Percentiles rank a stretch among this genome's conserved stretches.
Evolutionary conservation across 192 early-diverging fungal genomes (phyloP).

Genomic region (Coemansia sp.): DNA sequence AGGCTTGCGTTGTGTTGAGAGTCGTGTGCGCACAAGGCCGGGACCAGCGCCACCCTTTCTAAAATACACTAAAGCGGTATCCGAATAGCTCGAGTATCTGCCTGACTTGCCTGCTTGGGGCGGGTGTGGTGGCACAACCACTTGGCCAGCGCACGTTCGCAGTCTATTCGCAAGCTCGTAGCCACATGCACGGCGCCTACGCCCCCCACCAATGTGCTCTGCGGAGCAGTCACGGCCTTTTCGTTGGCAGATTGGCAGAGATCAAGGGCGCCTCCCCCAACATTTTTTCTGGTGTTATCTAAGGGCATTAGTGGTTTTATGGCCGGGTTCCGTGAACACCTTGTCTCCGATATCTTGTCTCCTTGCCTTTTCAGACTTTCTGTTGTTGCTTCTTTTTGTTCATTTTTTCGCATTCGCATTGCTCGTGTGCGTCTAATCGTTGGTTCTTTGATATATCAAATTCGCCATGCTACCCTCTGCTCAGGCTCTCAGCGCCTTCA

Average conservation of each 20-base stretch:
- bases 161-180: neutral
- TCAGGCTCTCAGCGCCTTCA: conserved; percentile 51
- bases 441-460: neutral
- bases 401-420: conserved; percentile 8
- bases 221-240: neutral
- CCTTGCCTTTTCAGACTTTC: conserved; percentile 3
- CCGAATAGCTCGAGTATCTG: neutral
- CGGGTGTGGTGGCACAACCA: neutral
- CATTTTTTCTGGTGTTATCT: conserved; percentile 2
- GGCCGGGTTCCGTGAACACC: neutral
- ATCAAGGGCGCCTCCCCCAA: neutral
- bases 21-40: too few relatives aligned
- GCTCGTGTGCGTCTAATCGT: conserved; percentile 5
- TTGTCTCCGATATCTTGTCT: neutral
- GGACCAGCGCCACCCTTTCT: too few relatives aligned
- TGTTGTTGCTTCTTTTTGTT: neutral
- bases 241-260: neutral
- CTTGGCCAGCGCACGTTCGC: neutral
- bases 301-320: neutral
- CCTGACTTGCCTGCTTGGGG: neutral
- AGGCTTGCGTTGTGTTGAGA: too few relatives aligned
- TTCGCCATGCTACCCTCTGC: conserved; percentile 33
- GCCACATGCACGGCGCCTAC: neutral
- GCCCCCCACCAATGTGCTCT: neutral
- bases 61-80: neutral